Evolutionary conservation across 768 basidiomycete genomes (phyloP).

Genomic region (Agrocybe praecox): DNA sequence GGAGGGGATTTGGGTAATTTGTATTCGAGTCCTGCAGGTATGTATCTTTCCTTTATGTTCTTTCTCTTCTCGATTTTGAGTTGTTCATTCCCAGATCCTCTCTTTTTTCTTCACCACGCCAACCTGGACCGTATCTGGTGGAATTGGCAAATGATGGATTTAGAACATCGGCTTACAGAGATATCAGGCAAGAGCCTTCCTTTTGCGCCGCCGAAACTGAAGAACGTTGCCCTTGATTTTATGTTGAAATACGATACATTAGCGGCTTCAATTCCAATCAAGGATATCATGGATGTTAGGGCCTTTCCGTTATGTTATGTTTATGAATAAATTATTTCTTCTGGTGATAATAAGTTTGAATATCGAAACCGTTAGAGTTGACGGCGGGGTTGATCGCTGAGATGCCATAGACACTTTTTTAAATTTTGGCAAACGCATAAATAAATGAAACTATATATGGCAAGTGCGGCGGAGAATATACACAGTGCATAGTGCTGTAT

Average conservation of each 20-base stretch:
- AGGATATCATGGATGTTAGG: slow-evolving; percentile 34
- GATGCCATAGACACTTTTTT: no score
- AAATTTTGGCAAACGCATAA: no score
- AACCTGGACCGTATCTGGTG: slow-evolving; percentile 44
- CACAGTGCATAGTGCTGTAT: no score
- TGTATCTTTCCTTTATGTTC: slow-evolving; percentile 3
- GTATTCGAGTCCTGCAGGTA: slow-evolving; percentile 43
- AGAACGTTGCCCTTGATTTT: slow-evolving; percentile 34
- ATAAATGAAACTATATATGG: no score
- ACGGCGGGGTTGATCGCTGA: no score
- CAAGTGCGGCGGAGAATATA: no score
- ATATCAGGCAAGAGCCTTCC: slow-evolving; percentile 32
- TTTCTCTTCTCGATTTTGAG: neutral
- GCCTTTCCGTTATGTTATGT: slow-evolving; percentile 27
- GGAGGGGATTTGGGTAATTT: slow-evolving; percentile 34
- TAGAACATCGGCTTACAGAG: slow-evolving; percentile 26
- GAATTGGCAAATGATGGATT: slow-evolving; percentile 34
- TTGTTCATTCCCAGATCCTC: slow-evolving; percentile 27
- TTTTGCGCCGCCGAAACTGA: slow-evolving; percentile 19
- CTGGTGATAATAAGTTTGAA: no score
- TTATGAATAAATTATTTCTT: slow-evolving; percentile 21
- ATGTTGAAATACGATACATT: slow-evolving; percentile 24
- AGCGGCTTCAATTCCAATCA: slow-evolving; percentile 25
- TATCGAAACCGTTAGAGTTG: no score
- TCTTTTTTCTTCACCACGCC: slow-evolving; percentile 43